Conservation (phyloP, 148 eudicot genomes). For the Chenopodium album region DNA sequence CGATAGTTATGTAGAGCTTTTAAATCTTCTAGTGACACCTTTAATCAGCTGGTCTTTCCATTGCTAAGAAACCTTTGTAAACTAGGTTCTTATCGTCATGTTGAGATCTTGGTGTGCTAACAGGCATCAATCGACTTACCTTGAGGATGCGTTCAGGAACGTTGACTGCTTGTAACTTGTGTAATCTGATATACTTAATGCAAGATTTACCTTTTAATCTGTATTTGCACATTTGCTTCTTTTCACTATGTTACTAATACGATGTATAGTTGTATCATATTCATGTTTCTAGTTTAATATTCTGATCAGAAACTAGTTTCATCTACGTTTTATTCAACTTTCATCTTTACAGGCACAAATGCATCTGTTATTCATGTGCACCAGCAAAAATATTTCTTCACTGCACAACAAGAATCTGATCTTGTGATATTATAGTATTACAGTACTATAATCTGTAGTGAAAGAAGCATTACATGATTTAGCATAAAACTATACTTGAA, state of each 20-base stretch:
- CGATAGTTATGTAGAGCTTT: slow-evolving; percentile 18
- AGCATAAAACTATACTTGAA: slow-evolving; percentile 45
- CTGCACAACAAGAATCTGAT: neutral
- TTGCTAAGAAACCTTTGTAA: slow-evolving; percentile 21
- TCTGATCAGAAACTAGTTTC: neutral
- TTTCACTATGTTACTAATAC: neutral
- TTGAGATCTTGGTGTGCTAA: slow-evolving; percentile 21
- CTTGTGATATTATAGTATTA: slow-evolving; percentile 8
- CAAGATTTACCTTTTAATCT: too few species aligned
- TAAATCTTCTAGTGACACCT: slow-evolving; percentile 17
- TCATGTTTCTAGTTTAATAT: neutral
- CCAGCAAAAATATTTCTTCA: neutral
- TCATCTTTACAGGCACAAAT: neutral
- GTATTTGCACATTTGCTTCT: neutral
- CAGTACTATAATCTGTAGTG: neutral
- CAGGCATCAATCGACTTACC: slow-evolving; percentile 13
- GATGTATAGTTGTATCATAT: neutral
- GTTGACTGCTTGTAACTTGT: slow-evolving; percentile 18
- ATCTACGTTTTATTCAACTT: neutral
- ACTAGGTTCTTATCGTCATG: slow-evolving; percentile 13
- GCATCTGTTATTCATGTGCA: neutral
- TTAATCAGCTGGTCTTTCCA: slow-evolving; percentile 17
- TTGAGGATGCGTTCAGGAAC: slow-evolving; percentile 2
- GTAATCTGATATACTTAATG: slow-evolving; percentile 11
- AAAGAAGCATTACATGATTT: neutral